Evolutionary conservation across 2,329 filamentous ascomycete species (phyloP).

Genomic region (Aureobasidium namibiae): DNA sequence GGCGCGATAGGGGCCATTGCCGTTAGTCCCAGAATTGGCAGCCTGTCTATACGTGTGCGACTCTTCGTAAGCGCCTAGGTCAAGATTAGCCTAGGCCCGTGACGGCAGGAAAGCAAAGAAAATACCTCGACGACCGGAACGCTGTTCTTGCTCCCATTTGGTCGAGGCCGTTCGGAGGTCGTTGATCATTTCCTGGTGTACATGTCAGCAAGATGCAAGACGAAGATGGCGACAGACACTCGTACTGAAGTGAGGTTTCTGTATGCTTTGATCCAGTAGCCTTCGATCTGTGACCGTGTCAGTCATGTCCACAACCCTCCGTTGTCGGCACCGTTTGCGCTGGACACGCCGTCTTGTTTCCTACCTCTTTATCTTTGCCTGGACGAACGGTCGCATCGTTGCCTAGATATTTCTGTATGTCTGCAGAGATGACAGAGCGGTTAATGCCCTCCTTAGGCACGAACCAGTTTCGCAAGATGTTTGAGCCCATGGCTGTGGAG

Average conservation of each 20-base stretch:
- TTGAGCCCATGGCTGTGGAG: slow-evolving; percentile 22
- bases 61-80: slow-evolving; percentile 36
- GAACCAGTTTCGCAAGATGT: slow-evolving; percentile 40
- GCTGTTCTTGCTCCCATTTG: slow-evolving; percentile 34
- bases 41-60: slow-evolving; percentile 35
- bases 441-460: slow-evolving; percentile 42
- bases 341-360: not conserved
- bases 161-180: slow-evolving; percentile 41
- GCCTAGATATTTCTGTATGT: slow-evolving; percentile 44
- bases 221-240: slow-evolving; percentile 1
- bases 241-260: slow-evolving; percentile 42
- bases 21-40: slow-evolving; percentile 21
- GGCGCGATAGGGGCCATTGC: slow-evolving; percentile 4
- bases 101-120: slow-evolving; percentile 23
- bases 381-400: slow-evolving; percentile 43
- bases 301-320: slow-evolving; percentile 11
- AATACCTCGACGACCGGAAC: slow-evolving; percentile 37
- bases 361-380: slow-evolving; percentile 30
- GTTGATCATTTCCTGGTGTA: slow-evolving; percentile 38
- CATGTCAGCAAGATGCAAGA: slow-evolving; percentile 13
- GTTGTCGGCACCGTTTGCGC: slow-evolving; percentile 16
- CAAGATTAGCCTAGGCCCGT: slow-evolving; percentile 31
- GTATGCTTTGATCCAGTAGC: slow-evolving; percentile 45
- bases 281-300: slow-evolving; percentile 30
- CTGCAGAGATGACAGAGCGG: slow-evolving; percentile 43